These are phyloP conservation scores for Trichomonas vaginalis DNA, from an alignment of 208 protist genomes.

Conservation along the genomic window DNA sequence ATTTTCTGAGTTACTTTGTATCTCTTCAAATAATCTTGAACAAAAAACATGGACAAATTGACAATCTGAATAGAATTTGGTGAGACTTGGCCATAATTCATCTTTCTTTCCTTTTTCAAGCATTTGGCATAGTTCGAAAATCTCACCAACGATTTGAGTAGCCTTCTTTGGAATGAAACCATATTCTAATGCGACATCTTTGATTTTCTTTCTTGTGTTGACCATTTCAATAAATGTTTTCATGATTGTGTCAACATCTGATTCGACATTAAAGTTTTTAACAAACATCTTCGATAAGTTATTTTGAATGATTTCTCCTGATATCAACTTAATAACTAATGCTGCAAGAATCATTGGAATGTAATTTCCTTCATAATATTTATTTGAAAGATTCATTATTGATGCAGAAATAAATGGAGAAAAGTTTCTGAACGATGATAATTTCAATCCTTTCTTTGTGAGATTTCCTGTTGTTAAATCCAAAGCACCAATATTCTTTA, in stretches of 20 bases:
- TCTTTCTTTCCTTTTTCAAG: too few species aligned
- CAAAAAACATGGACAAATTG: too few species aligned
- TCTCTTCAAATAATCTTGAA: too few species aligned
- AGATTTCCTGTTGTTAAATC: neutral
- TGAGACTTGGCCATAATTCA: too few species aligned
- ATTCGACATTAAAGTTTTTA: neutral
- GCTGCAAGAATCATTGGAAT: neutral
- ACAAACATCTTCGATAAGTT: neutral
- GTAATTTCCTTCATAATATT: neutral
- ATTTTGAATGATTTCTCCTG: neutral
- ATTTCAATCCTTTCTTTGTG: neutral
- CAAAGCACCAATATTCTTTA: neutral
- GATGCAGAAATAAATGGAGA: neutral
- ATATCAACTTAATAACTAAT: neutral
- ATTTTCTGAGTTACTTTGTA: too few species aligned
- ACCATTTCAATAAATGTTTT: neutral
- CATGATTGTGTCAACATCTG: neutral
- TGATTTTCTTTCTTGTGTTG: neutral
- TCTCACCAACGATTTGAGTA: neutral
- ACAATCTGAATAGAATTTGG: too few species aligned
- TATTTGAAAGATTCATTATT: neutral
- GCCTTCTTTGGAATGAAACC: neutral
- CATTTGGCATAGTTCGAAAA: too few species aligned
- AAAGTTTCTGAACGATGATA: neutral
- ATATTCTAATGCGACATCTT: neutral